Evolutionary conservation across 2,329 filamentous ascomycete genomes (phyloP).

Genomic region (Periglandula ipomoeae): DNA sequence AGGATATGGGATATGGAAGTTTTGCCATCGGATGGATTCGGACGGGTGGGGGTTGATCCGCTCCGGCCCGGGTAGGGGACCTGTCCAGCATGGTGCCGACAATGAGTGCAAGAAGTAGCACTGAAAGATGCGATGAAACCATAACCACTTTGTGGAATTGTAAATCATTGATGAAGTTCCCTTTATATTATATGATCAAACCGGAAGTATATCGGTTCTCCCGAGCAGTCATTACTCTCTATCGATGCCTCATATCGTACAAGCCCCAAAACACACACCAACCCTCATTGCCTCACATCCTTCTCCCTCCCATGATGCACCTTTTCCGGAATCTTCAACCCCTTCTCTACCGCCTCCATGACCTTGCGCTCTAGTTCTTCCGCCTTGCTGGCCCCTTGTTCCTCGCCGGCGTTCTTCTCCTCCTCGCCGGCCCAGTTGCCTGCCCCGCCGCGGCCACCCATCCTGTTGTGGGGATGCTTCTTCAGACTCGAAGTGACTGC

Average conservation of each 20-base stretch:
- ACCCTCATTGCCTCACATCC: constrained; percentile 1
- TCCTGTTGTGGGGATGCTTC: constrained; percentile 14
- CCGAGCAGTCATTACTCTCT: not conserved
- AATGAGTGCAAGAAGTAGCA: no score
- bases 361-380: constrained; percentile 34
- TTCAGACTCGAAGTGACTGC: constrained; percentile 24
- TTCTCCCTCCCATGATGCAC: constrained; percentile 26
- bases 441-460: constrained; percentile 44
- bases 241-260: not conserved
- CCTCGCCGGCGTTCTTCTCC: constrained; percentile 14
- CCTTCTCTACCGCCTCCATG: constrained; percentile 36
- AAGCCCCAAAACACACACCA: not conserved
- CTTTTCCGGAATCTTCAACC: constrained; percentile 36
- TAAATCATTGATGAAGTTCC: no score
- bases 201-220: constrained; percentile 5
- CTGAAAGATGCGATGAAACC: not conserved
- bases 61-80: constrained; percentile 6
- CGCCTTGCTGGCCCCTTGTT: constrained; percentile 19
- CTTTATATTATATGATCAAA: no score
- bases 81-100: not conserved
- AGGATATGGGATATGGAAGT: constrained; percentile 11
- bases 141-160: no score
- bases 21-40: constrained; percentile 18
- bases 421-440: constrained; percentile 39
- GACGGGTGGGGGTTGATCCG: constrained; percentile 12